Base-by-base conservation (phyloP, 805 yeast species). In the Yarrowia sp. region DNA sequence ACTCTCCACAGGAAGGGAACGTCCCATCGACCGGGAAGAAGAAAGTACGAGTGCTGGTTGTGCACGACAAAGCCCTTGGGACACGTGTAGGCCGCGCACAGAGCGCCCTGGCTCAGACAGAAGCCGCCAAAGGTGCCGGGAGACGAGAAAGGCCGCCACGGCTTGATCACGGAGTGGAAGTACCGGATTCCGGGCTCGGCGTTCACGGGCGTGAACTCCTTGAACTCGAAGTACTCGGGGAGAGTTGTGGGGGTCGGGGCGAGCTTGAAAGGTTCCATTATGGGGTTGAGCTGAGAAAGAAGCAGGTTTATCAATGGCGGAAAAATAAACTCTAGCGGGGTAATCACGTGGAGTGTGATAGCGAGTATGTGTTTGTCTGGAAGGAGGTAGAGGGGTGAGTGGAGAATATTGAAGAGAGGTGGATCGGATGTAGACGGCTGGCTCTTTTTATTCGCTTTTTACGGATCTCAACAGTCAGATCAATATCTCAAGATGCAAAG, bases 1-100 rank as follows among this genome's bases (percentile, higher is more conserved):
- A 71, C 70, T n/a, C 62, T 46, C 62, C 69, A 71, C 8, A 66
- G 61, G 44, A 71, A 71, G 1, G 74, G 74, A 6, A 69, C 66
- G 21, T 65, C 63, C 19, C 66, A 58, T 9, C 64, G 63, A 9
- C 72, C 74, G 0, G 72, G 72, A 24, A 62, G 65, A 25, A 71
- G 61, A 38, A 71, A 71, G 63, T 69, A 66, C 10, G 71, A 70
- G 42, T 67, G 69, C 32, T 65, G 61, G 63, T 68, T 66, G 29
- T 58, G 62, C 25, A 41, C 51, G 18, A 58, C 35, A 33, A 58
- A 58, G 32, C 53, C 62, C 16, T 21, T 16, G 16, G 62, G 62
- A 16, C 51, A 41, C 9, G 62, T 58, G 24, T 32, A 32, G 5
- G 62, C 62, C 3, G 62, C 62, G 8, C 32, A 32, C 4, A 41